Evolutionary conservation across 2,329 filamentous ascomycete genomes (phyloP).

Genomic region (Balansia obtecta): DNA sequence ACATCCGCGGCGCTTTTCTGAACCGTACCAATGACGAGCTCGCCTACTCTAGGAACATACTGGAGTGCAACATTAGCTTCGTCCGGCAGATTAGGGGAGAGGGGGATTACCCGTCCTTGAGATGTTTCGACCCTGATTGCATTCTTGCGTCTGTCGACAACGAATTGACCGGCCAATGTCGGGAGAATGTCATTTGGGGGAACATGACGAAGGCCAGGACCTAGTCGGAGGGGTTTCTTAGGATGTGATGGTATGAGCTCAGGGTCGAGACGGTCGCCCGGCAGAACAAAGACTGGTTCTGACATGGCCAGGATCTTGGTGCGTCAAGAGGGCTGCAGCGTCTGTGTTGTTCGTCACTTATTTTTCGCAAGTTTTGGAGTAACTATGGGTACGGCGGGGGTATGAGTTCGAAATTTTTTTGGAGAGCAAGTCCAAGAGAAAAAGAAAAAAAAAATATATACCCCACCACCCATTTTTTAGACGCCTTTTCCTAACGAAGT

Average conservation of each 20-base stretch:
- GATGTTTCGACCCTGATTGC: constrained; percentile 65
- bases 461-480: constrained; percentile 7
- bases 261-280: constrained; percentile 63
- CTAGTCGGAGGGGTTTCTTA: constrained; percentile 64
- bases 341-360: not conserved
- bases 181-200: constrained; percentile 62
- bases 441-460: constrained; percentile 5
- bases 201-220: constrained; percentile 71
- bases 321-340: not conserved
- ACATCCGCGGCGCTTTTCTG: constrained; percentile 62
- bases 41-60: constrained; percentile 70
- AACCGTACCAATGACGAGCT: constrained; percentile 81
- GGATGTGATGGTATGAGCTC: constrained; percentile 54
- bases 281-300: constrained; percentile 57
- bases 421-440: not conserved
- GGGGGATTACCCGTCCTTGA: constrained; percentile 47
- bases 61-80: constrained; percentile 20
- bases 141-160: constrained; percentile 60
- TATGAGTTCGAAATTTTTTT: constrained; percentile 12
- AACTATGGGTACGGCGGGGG: constrained; percentile 2
- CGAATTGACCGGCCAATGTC: constrained; percentile 54
- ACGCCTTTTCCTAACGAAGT: not conserved
- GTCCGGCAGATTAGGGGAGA: not conserved
- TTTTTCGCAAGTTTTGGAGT: constrained; percentile 1
- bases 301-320: constrained; percentile 32